Conservation (phyloP, 2,329 filamentous ascomycete species). For the Calonectria hawksworthii region DNA sequence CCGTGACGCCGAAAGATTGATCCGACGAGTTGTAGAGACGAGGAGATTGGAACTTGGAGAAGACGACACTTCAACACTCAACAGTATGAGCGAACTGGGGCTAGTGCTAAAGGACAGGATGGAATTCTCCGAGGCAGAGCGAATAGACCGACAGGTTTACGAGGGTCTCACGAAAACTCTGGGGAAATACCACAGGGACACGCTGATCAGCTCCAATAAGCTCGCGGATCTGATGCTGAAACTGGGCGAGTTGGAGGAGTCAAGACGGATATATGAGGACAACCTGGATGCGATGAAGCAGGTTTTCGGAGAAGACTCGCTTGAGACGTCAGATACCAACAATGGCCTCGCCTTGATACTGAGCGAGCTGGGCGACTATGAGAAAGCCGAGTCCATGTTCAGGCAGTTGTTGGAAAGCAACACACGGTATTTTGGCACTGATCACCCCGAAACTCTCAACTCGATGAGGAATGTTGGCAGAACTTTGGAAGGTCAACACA, state of each 20-base stretch:
- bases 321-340: too few relatives aligned
- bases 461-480: background rate
- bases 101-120: background rate
- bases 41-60: background rate
- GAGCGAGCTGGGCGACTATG: background rate
- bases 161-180: background rate
- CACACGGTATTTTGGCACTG: background rate
- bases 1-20: conserved; percentile 29
- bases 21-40: background rate
- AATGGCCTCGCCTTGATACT: background rate
- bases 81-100: background rate
- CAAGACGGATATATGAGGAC: background rate
- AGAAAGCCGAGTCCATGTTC: background rate
- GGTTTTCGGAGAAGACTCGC: background rate
- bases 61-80: background rate
- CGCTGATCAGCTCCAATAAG: background rate
- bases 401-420: background rate
- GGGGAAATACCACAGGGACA: background rate
- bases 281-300: background rate
- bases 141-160: background rate
- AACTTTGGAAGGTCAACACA: background rate
- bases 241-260: background rate
- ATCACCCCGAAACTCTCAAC: background rate
- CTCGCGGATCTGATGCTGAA: background rate
- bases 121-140: conserved; percentile 38